Evolutionary conservation across 2,329 filamentous ascomycete genomes (phyloP).

Genomic region (Sordariomycetes sp.): DNA sequence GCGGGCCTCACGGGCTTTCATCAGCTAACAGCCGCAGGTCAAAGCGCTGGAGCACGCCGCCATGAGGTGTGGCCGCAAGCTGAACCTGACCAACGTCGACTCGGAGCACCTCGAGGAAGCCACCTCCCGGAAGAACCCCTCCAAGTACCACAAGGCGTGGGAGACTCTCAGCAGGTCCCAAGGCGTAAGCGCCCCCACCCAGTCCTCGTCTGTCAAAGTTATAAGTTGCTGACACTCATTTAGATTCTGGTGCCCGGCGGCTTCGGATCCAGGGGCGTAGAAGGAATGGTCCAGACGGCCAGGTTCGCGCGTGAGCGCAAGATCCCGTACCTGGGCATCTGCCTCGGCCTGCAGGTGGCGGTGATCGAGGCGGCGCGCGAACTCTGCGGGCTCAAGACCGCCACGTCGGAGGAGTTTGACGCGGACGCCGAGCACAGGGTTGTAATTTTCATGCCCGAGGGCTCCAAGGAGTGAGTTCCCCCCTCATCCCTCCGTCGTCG

Average conservation of each 20-base stretch:
- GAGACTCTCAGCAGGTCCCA: background rate
- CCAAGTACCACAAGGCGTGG: constrained; percentile 78
- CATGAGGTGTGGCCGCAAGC: constrained; percentile 70
- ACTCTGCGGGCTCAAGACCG: constrained; percentile 48
- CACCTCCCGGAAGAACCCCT: constrained; percentile 47
- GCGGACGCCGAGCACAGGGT: constrained; percentile 49
- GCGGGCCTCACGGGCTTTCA: too few relatives aligned
- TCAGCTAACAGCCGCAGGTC: constrained; percentile 45
- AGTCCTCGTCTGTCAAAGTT: background rate
- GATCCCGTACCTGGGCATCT: constrained; percentile 77
- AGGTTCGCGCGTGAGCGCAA: constrained; percentile 76
- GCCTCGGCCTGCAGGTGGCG: constrained; percentile 84
- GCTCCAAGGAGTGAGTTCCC: background rate
- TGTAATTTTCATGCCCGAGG: constrained; percentile 86
- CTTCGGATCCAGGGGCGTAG: constrained; percentile 69
- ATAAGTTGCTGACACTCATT: background rate
- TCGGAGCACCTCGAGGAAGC: constrained; percentile 67
- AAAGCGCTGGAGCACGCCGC: constrained; percentile 64
- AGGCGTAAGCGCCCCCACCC: background rate
- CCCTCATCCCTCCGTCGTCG: background rate
- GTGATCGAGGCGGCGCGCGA: constrained; percentile 81
- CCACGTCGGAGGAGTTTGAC: constrained; percentile 42
- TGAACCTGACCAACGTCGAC: constrained; percentile 77
- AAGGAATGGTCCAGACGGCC: constrained; percentile 83
- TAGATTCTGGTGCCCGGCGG: constrained; percentile 52